These are phyloP conservation scores for Hericium coralloides DNA, from an alignment of 768 basidiomycete genomes.

Conservation along the genomic window DNA sequence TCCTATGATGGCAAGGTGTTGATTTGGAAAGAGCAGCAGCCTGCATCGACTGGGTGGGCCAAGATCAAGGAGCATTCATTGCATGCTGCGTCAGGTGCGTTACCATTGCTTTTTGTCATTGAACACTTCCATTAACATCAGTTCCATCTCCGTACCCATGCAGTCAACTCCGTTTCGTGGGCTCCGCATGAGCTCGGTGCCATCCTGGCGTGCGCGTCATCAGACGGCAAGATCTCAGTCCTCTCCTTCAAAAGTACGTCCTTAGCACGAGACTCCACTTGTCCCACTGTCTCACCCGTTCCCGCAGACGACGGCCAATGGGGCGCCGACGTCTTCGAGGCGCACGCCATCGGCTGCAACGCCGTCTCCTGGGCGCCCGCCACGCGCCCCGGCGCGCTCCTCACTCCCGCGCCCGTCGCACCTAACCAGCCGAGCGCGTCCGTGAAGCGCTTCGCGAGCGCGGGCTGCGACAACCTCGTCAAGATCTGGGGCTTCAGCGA, in stretches of 20 bases:
- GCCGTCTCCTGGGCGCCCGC: slow-evolving; percentile 98
- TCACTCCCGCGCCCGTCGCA: slow-evolving; percentile 51
- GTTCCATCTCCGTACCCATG: too few species aligned
- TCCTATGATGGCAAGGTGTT: slow-evolving; percentile 97
- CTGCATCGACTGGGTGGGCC: slow-evolving; percentile 56
- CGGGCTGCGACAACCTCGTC: slow-evolving; percentile 93
- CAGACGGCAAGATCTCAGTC: slow-evolving; percentile 95
- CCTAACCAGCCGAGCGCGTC: slow-evolving; percentile 34
- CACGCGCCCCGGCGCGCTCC: slow-evolving; percentile 75
- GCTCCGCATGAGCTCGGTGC: slow-evolving; percentile 98
- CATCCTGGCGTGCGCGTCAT: slow-evolving; percentile 93
- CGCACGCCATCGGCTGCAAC: slow-evolving; percentile 94
- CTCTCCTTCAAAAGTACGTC: slow-evolving; percentile 91
- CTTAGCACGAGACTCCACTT: background rate
- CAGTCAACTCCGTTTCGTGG: slow-evolving; percentile 98
- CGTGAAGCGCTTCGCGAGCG: slow-evolving; percentile 89
- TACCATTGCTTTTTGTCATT: background rate
- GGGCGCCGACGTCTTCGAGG: slow-evolving; percentile 91
- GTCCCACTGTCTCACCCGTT: background rate
- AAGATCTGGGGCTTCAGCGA: slow-evolving; percentile 91
- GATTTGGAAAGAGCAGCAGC: slow-evolving; percentile 90
- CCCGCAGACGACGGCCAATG: slow-evolving; percentile 87
- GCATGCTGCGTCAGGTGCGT: slow-evolving; percentile 86
- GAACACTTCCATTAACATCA: background rate
- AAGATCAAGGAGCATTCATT: slow-evolving; percentile 94